Base-by-base conservation (phyloP, 495 filamentous ascomycete species). In the Penicillium verhagenii region DNA sequence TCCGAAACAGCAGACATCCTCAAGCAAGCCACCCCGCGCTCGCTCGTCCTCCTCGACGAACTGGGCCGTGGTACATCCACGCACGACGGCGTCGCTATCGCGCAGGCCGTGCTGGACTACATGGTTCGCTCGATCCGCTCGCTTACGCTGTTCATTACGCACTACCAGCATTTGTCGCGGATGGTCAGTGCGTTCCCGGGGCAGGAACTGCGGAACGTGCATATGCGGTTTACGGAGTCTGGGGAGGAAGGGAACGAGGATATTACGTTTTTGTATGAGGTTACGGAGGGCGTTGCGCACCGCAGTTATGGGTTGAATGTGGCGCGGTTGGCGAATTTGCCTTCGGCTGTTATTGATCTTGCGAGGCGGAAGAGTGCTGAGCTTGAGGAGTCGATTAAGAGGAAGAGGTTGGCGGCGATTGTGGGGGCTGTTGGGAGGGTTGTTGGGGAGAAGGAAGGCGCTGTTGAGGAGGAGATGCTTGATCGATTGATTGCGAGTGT, bases 71-170 rank as follows among this genome's bases (percentile, higher is more conserved):
- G 94, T 7, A 98, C 95, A 2, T 87, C 82, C 24, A 97, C 95
- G 7, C 91, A 97, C 64, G 94, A 98, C 72, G 94, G 94, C 47
- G 90, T 96, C 6, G 95, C 94, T 45, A 98, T 98, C 65, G 94
- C 94, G 2, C 87, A 95, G 67, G 90, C 92, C 11, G 93, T 97
- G 0, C 78, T 97, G 3, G 85, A 92, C 46, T 81, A 92, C 56
- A 82, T 97, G 58, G 85, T 93, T n/a, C 76, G 83, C 33, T 83
- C 90, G 2, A 76, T 86, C 2, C 75, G 78, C 50, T 90, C 90
- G 46, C 73, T 97, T 54, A 92, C 89, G 4, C 76, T 97, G 18
- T 98, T 98, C 75, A 94, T 97, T 66, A 98, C 94, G 39, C 94
- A 98, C 73, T 97, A 98, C 70, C 95, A 97, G 66, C 83, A 83